Evolutionary conservation across 495 filamentous ascomycete species (phyloP).

Genomic region (Tetracladium marchalianum): DNA sequence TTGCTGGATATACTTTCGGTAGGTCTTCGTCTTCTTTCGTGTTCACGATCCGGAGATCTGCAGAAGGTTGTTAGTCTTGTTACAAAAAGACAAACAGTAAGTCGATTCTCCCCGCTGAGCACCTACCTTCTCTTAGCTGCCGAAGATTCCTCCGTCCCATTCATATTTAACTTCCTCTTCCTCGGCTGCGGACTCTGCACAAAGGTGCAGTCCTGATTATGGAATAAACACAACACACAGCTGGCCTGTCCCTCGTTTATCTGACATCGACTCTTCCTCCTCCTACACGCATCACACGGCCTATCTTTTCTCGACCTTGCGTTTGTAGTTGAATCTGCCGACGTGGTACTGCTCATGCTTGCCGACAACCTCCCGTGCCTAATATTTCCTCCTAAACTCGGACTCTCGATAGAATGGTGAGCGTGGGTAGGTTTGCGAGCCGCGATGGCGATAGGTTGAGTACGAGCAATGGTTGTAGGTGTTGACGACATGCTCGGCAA

Average conservation of each 20-base stretch:
- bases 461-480: slow-evolving; percentile 37
- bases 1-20: slow-evolving; percentile 44
- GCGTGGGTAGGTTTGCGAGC: slow-evolving; percentile 32
- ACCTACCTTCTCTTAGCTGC: slow-evolving; percentile 48
- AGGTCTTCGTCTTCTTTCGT: slow-evolving; percentile 41
- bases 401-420: slow-evolving; percentile 8
- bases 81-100: slow-evolving; percentile 10
- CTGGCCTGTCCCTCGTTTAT: slow-evolving; percentile 62
- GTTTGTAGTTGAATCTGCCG: slow-evolving; percentile 36
- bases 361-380: slow-evolving; percentile 18
- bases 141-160: slow-evolving; percentile 43
- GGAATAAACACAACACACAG: slow-evolving; percentile 54
- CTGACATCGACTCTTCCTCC: slow-evolving; percentile 81
- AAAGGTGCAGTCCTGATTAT: slow-evolving; percentile 53
- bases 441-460: slow-evolving; percentile 48
- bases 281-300: slow-evolving; percentile 58
- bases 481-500: slow-evolving; percentile 28
- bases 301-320: slow-evolving; percentile 27
- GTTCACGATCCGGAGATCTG: slow-evolving; percentile 42
- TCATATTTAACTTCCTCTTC: slow-evolving; percentile 62
- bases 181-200: slow-evolving; percentile 55
- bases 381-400: slow-evolving; percentile 6
- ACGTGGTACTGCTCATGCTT: slow-evolving; percentile 37
- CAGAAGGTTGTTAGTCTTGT: not conserved
- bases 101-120: slow-evolving; percentile 19